Evolutionary conservation across 106 monocot genomes (phyloP).

Genomic region (Allium fistulosum): DNA sequence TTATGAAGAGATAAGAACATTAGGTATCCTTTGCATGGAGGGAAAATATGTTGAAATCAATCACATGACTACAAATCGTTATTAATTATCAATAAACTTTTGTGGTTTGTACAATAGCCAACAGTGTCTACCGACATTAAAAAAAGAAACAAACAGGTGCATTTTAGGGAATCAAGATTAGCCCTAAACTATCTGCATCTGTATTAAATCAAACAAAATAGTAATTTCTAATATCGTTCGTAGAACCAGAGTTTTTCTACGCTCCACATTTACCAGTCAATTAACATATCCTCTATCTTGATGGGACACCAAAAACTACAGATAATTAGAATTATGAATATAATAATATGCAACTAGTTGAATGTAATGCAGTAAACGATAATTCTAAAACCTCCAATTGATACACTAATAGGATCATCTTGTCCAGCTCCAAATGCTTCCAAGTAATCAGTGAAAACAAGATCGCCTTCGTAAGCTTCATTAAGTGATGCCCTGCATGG

Average conservation of each 20-base stretch:
- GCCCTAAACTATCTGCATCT: too few species aligned
- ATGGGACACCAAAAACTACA: too few species aligned
- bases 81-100: background rate
- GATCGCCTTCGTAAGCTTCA: constrained; percentile 64
- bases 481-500: constrained; percentile 62
- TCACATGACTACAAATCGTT: background rate
- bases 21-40: too few species aligned
- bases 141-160: background rate
- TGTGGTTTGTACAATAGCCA: background rate
- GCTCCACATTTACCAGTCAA: too few species aligned
- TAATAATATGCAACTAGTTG: background rate
- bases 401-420: constrained; percentile 93
- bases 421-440: constrained; percentile 96
- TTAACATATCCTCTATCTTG: too few species aligned
- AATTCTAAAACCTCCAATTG: constrained; percentile 75
- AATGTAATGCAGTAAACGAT: background rate
- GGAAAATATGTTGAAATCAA: background rate
- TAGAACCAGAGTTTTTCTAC: too few species aligned
- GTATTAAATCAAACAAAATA: too few species aligned
- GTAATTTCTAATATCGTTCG: too few species aligned
- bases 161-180: background rate
- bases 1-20: background rate
- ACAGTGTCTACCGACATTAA: background rate
- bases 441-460: constrained; percentile 82
- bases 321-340: background rate